Base-by-base conservation (phyloP, 2,329 filamentous ascomycete species). In the Calycina herbarum region DNA sequence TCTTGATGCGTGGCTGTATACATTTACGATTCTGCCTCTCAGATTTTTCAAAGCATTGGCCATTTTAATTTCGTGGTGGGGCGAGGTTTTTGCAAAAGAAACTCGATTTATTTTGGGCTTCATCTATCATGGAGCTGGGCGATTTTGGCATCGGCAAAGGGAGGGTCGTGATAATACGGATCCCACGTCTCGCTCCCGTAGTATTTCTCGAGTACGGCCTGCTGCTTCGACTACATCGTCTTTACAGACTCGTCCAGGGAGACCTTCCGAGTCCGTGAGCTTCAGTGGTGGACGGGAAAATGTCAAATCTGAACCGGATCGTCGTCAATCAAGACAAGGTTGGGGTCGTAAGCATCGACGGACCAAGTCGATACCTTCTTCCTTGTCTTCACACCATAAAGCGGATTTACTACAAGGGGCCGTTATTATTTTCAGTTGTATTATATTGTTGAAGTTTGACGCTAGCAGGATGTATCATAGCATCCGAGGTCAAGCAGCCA, bases 381-480 rank as follows among this genome's bases (percentile, higher is more conserved):
- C 87, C 48, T 81, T 99, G 27, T 89, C 92, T 5, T 89, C 92
- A 0, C 93, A 92, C 68, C 92, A 99, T 80, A 99, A 99, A 78
- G 95, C 95, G 10, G 95, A 99, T 78, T 86, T 99, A 13, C 82
- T 99, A 2, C 96, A 96, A 77, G 95, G 95, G 0, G 82, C 93
- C 24, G 85, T 99, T 66, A 94, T 99, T 67, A 85, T 97, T 59
- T 88, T 86, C 73, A 97, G 93, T 74, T 96, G 92, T 72, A 82
- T 90, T 61, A 87, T 94, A 15, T 82, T 99, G 61, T 94, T 97
- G 88, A 89, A 87, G 29, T 89, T 99, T 57, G 96, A 99, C 76
- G 95, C 95, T 5, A 97, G 94, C 75, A 88, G 94, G 61, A 97
- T 98, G 92, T 99, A 99, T 75, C 95, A 99, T 77, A 94, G 94